Conservation (phyloP, 306 rosid genomes). For the Sicyos edulis region DNA sequence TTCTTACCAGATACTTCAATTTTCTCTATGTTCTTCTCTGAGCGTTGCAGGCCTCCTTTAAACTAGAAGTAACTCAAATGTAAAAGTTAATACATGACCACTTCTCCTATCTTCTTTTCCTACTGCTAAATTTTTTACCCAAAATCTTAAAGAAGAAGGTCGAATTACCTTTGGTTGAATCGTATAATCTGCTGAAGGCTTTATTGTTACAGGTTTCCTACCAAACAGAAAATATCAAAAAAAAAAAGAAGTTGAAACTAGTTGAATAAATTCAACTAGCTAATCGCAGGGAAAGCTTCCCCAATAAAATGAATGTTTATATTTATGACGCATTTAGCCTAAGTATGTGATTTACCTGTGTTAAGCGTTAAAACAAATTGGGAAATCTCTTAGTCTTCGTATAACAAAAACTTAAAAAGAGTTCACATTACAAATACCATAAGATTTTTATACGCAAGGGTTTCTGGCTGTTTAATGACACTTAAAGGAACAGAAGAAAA, state of each 20-base stretch:
- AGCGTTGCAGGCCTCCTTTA: conserved; percentile 40
- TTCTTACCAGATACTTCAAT: conserved; percentile 43
- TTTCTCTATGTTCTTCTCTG: conserved; percentile 42
- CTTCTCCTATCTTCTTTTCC: not conserved
- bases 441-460: not conserved
- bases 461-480: not conserved
- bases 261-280: not conserved
- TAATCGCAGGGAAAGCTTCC: not conserved
- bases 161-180: conserved; percentile 43
- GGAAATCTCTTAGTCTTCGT: not conserved
- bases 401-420: not conserved
- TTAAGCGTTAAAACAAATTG: not conserved
- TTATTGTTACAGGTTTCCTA: conserved; percentile 31
- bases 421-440: not conserved
- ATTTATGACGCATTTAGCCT: not conserved
- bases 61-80: conserved; percentile 24
- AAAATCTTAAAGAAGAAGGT: conserved; percentile 16
- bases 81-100: conserved; percentile 15
- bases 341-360: not conserved
- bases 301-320: not conserved
- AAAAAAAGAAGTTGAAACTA: not conserved
- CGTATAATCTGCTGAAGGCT: conserved; percentile 22
- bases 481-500: conserved; percentile 5
- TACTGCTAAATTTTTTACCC: conserved; percentile 3
- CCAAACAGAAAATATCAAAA: conserved; percentile 28